Percentiles rank a stretch among this genome's conserved stretches.
These are phyloP conservation scores for Pseudocercospora fuligena DNA, from an alignment of 2,329 filamentous ascomycete species.

Conservation along the genomic window DNA sequence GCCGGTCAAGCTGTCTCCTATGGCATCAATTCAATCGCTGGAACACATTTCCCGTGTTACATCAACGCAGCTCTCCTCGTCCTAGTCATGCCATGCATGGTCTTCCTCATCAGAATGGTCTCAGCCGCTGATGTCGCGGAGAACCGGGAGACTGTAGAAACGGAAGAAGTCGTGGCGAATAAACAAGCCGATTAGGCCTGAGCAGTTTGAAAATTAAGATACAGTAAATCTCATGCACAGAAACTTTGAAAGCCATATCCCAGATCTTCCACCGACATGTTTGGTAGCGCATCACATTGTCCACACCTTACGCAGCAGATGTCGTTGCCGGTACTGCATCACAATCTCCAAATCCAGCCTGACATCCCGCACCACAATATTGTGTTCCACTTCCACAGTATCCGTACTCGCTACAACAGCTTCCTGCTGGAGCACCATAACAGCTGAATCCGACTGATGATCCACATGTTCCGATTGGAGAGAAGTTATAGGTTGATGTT, in stretches of 20 bases:
- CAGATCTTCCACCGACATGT: no score
- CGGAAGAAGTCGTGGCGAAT: background rate
- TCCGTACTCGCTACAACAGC: slow-evolving; percentile 19
- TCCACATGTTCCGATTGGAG: slow-evolving; percentile 16
- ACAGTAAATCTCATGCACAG: background rate
- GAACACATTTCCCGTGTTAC: slow-evolving; percentile 22
- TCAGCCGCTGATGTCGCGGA: slow-evolving; percentile 9
- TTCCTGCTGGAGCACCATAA: slow-evolving; percentile 15
- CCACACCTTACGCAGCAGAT: background rate
- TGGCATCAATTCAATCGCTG: slow-evolving; percentile 29
- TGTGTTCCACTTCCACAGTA: slow-evolving; percentile 9
- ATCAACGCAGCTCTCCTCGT: slow-evolving; percentile 28
- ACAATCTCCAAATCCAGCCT: slow-evolving; percentile 13
- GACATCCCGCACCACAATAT: slow-evolving; percentile 19
- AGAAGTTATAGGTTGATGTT: slow-evolving; percentile 3
- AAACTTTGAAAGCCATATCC: background rate
- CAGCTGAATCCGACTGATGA: slow-evolving; percentile 12
- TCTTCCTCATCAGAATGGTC: slow-evolving; percentile 27
- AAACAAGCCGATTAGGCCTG: background rate
- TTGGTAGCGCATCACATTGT: background rate
- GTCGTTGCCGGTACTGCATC: background rate
- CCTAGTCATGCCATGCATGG: slow-evolving; percentile 28
- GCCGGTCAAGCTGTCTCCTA: slow-evolving; percentile 52
- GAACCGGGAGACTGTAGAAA: background rate
- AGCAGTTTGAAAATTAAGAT: background rate